These are phyloP conservation scores for Trametes elegans DNA, from an alignment of 768 basidiomycete species.

Conservation along the genomic window DNA sequence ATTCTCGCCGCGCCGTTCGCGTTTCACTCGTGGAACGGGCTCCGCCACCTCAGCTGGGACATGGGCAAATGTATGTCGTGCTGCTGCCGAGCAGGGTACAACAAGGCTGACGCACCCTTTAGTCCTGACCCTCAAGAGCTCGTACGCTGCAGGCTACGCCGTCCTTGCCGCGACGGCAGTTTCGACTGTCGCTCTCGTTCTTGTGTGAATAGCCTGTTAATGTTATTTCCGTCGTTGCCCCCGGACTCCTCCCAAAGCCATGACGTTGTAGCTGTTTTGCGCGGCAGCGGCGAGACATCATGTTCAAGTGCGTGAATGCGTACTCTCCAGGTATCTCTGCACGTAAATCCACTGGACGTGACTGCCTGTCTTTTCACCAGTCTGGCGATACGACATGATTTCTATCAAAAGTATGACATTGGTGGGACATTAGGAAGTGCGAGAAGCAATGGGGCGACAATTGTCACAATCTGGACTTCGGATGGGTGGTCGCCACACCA, in stretches of 20 bases:
- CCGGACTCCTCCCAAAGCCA: neutral
- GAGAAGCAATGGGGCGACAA: too few species aligned
- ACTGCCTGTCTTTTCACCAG: too few species aligned
- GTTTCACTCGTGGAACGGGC: conserved; percentile 87
- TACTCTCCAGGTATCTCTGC: too few species aligned
- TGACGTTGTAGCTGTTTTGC: neutral
- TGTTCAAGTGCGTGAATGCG: too few species aligned
- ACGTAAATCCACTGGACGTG: too few species aligned
- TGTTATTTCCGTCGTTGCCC: neutral
- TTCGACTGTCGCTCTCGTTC: conserved; percentile 68
- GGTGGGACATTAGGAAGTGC: too few species aligned
- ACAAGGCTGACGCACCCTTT: neutral
- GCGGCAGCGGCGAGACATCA: neutral
- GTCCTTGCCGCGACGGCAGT: conserved; percentile 79
- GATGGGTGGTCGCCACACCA: too few species aligned
- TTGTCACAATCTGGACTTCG: too few species aligned
- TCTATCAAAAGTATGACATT: too few species aligned
- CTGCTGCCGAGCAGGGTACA: neutral
- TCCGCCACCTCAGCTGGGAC: conserved; percentile 93
- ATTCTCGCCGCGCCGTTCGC: conserved; percentile 85
- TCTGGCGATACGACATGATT: too few species aligned
- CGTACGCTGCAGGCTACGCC: conserved; percentile 78
- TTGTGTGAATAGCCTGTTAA: conserved; percentile 34
- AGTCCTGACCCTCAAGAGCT: conserved; percentile 83
- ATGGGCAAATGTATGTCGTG: conserved; percentile 72